phyloP scores from a whole-genome alignment of 2,329 filamentous ascomycete species.

The Ceratocystis ficicola region DNA sequence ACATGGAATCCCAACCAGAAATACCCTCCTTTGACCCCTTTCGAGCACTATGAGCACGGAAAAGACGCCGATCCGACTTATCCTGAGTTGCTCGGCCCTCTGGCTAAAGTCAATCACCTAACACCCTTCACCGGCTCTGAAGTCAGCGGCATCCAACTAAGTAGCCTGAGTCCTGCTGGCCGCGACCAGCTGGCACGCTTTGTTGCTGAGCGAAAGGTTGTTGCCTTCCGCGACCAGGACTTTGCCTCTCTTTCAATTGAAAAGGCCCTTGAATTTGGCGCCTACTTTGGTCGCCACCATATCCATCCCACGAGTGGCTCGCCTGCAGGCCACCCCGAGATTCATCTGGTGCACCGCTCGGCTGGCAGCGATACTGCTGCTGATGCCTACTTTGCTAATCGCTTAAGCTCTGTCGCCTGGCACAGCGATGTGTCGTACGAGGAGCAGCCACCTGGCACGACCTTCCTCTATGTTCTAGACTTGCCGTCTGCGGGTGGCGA shows the following conservation, averaged over 20 bases:
- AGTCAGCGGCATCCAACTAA: slow-evolving; percentile 58
- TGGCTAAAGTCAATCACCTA: slow-evolving; percentile 45
- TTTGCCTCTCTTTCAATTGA: slow-evolving; percentile 57
- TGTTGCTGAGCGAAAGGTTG: slow-evolving; percentile 65
- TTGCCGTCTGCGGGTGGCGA: slow-evolving; percentile 69
- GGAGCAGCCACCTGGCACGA: slow-evolving; percentile 76
- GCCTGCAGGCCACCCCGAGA: slow-evolving; percentile 58
- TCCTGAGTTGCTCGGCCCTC: slow-evolving; percentile 50
- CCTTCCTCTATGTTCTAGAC: slow-evolving; percentile 81
- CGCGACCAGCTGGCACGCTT: slow-evolving; percentile 67
- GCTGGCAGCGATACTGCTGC: slow-evolving; percentile 38
- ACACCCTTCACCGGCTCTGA: slow-evolving; percentile 66
- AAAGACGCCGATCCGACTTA: slow-evolving; percentile 60
- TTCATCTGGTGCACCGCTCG: slow-evolving; percentile 67
- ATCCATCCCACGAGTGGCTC: slow-evolving; percentile 70
- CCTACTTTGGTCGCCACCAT: slow-evolving; percentile 70
- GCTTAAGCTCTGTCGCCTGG: slow-evolving; percentile 70
- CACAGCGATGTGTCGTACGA: slow-evolving; percentile 85
- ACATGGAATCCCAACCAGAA: slow-evolving; percentile 54
- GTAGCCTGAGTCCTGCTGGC: slow-evolving; percentile 51
- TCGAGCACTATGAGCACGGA: slow-evolving; percentile 63
- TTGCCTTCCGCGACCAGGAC: slow-evolving; percentile 66
- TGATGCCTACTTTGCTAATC: slow-evolving; percentile 49
- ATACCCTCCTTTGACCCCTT: slow-evolving; percentile 54
- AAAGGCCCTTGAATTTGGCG: slow-evolving; percentile 55